These are phyloP conservation scores for Candida argentea DNA, from an alignment of 805 yeast genomes.

Conservation along the genomic window DNA sequence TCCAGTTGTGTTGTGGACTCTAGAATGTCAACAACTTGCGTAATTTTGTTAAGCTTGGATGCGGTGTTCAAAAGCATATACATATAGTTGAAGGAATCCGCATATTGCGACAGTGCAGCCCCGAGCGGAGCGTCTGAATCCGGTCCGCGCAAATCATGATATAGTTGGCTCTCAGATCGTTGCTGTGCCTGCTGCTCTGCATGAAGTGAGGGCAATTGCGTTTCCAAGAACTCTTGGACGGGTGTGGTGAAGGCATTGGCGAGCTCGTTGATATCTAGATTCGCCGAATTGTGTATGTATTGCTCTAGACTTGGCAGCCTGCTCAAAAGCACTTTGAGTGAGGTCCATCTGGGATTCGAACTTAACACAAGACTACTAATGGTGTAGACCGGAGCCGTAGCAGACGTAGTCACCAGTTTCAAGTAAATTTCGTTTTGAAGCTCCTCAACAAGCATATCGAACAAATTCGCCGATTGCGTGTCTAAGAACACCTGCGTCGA, in stretches of 20 bases:
- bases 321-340: conserved; percentile 22
- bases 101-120: conserved; percentile 14
- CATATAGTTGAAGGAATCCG: conserved; percentile 45
- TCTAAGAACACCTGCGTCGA: conserved; percentile 43
- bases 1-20: conserved; percentile 50
- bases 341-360: conserved; percentile 25
- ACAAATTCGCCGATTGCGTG: conserved; percentile 48
- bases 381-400: conserved; percentile 4
- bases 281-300: conserved; percentile 45
- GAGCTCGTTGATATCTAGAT: conserved; percentile 44
- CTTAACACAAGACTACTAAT: conserved; percentile 17
- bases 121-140: conserved; percentile 23
- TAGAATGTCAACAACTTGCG: conserved; percentile 45
- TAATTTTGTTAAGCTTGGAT: conserved; percentile 50
- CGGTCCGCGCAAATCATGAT: conserved; percentile 11
- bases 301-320: conserved; percentile 39
- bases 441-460: conserved; percentile 70
- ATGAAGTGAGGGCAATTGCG: conserved; percentile 21
- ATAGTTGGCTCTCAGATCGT: too few relatives aligned
- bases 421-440: conserved; percentile 59
- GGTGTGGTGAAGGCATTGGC: conserved; percentile 27
- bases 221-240: conserved; percentile 17
- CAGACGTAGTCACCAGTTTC: conserved; percentile 15
- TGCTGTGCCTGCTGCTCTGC: too few relatives aligned
- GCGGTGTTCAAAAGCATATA: conserved; percentile 46